These are phyloP conservation scores for Hordeum pubiflorum DNA, from an alignment of 202 grass and related monocot species.

Conservation along the genomic window DNA sequence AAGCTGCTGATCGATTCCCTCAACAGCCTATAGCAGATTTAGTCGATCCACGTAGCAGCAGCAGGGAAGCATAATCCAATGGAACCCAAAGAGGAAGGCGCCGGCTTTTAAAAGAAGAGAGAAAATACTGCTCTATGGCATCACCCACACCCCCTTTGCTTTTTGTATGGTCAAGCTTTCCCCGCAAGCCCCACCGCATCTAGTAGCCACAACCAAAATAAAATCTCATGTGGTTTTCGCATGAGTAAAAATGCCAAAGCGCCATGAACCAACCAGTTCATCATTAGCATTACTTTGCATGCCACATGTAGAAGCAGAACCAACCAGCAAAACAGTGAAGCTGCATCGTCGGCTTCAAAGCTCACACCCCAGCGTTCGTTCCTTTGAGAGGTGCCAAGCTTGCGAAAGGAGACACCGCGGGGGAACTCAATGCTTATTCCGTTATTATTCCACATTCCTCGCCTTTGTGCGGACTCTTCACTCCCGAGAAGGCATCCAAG, in stretches of 20 bases:
- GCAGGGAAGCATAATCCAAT: conserved; percentile 6
- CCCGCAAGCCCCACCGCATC: neutral
- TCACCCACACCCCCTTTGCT: neutral
- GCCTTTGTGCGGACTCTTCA: conserved; percentile 42
- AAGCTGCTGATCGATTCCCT: conserved; percentile 12
- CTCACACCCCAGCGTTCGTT: neutral
- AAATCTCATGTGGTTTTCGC: neutral
- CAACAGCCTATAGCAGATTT: conserved; percentile 16
- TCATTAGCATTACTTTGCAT: conserved; percentile 15
- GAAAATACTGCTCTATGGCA: conserved; percentile 6
- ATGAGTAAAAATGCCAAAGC: conserved; percentile 26
- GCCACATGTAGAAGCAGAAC: neutral
- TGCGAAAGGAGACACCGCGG: conserved; percentile 66
- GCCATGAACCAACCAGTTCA: neutral
- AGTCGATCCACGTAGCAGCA: conserved; percentile 11
- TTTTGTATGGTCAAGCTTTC: conserved; percentile 19
- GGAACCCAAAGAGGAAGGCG: neutral
- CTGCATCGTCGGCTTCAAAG: conserved; percentile 45
- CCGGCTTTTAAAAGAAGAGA: conserved; percentile 18
- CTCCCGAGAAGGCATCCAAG: conserved; percentile 63
- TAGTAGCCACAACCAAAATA: neutral
- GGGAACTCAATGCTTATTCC: conserved; percentile 78
- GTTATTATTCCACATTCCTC: conserved; percentile 55
- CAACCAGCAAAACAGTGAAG: conserved; percentile 3
- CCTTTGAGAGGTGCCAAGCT: conserved; percentile 66